These are phyloP conservation scores for Phytopythium helicoides DNA, from an alignment of 352 stramenopile genomes.

Conservation along the genomic window DNA sequence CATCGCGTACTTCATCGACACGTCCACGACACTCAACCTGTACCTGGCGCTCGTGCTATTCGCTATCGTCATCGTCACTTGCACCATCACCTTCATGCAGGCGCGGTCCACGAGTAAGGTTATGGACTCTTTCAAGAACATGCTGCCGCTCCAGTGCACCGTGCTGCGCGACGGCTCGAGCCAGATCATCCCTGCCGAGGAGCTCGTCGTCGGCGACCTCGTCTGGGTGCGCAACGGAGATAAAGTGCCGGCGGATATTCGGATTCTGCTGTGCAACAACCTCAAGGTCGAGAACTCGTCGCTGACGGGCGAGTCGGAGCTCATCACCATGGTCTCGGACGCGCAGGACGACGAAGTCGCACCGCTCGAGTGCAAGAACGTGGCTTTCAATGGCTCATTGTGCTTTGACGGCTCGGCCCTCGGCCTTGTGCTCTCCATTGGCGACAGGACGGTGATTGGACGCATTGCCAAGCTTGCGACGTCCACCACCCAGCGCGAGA, in stretches of 20 bases:
- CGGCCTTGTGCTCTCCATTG: slow-evolving; percentile 40
- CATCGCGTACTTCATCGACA: slow-evolving; percentile 38
- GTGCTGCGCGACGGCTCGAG: slow-evolving; percentile 41
- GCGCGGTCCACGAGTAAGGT: slow-evolving; percentile 34
- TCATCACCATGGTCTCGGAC: slow-evolving; percentile 28
- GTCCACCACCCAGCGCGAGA: slow-evolving; percentile 25
- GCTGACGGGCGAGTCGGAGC: slow-evolving; percentile 56
- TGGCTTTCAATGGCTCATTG: slow-evolving; percentile 45
- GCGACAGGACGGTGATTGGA: slow-evolving; percentile 54
- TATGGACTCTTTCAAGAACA: slow-evolving; percentile 55
- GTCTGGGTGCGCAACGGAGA: slow-evolving; percentile 51
- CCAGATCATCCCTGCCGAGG: slow-evolving; percentile 35
- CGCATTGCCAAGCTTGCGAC: slow-evolving; percentile 43
- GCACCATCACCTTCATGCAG: slow-evolving; percentile 40
- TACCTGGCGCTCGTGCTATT: slow-evolving; percentile 44
- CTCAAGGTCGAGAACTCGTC: slow-evolving; percentile 68
- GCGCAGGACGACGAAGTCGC: slow-evolving; percentile 18
- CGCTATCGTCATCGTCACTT: slow-evolving; percentile 33
- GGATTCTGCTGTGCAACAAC: slow-evolving; percentile 40
- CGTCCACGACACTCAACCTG: slow-evolving; percentile 31
- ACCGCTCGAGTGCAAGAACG: slow-evolving; percentile 43
- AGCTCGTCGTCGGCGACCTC: slow-evolving; percentile 49
- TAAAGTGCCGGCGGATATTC: slow-evolving; percentile 49
- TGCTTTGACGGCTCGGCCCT: slow-evolving; percentile 43
- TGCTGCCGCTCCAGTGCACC: slow-evolving; percentile 36